phyloP scores from a whole-genome alignment of 2,329 filamentous ascomycete genomes.

The Penicillium sp. region DNA sequence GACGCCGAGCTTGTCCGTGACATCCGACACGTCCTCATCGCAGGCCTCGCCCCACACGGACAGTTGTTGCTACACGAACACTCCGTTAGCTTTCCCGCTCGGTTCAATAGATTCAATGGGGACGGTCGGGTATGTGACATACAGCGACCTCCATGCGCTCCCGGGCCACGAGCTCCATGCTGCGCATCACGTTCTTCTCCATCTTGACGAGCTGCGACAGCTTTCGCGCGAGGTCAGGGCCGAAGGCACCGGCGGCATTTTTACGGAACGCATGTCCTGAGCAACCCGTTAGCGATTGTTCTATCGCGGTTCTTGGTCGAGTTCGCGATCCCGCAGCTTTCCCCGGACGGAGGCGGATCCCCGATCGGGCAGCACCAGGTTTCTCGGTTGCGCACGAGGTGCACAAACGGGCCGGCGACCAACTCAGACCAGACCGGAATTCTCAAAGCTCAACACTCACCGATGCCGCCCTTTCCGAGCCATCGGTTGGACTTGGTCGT shows the following conservation, averaged over 20 bases:
- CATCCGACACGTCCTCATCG: constrained; percentile 97
- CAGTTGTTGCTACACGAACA: constrained; percentile 77
- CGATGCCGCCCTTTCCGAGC: constrained; percentile 81
- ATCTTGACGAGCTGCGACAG: constrained; percentile 98
- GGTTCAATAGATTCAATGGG: background rate
- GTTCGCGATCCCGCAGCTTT: background rate
- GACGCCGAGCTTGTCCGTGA: constrained; percentile 97
- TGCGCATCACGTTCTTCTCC: constrained; percentile 99
- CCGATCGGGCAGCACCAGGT: background rate
- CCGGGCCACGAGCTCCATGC: constrained; percentile 88
- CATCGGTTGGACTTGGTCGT: constrained; percentile 87
- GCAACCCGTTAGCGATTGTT: constrained; percentile 14
- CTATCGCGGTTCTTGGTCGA: background rate
- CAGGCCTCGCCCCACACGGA: constrained; percentile 95
- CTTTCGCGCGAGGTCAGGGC: constrained; percentile 92
- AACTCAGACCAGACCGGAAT: background rate
- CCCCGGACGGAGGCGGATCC: background rate
- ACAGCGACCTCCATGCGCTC: constrained; percentile 99
- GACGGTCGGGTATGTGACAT: constrained; percentile 45
- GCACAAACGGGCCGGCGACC: background rate
- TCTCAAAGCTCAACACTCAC: constrained; percentile 56
- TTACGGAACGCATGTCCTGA: constrained; percentile 63
- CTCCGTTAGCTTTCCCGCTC: constrained; percentile 17
- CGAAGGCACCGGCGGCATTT: constrained; percentile 54
- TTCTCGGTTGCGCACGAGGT: background rate